A percentile compares a stretch with the other conserved stretches of the same genome.
phyloP scores from a whole-genome alignment of 805 yeast species.

The Starmerella roubikii region DNA sequence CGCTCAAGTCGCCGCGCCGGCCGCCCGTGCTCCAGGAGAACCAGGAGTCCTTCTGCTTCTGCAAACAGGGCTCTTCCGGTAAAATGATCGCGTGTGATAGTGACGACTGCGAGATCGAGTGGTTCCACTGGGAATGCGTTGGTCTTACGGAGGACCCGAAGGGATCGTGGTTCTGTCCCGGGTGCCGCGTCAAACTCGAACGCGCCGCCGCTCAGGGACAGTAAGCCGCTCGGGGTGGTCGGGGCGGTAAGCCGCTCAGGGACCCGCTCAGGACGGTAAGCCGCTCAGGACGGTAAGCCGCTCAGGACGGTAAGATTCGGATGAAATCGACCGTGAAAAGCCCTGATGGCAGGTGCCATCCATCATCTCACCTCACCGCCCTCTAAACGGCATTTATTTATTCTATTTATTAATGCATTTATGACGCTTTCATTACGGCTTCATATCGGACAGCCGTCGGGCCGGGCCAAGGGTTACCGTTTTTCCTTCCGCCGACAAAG shows the following conservation, averaged over 20 bases:
- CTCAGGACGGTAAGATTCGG: too few relatives aligned
- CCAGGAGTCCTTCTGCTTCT: slow-evolving; percentile 63
- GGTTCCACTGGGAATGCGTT: slow-evolving; percentile 96
- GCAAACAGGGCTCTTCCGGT: slow-evolving; percentile 89
- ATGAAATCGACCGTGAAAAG: too few relatives aligned
- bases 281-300: too few relatives aligned
- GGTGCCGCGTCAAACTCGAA: slow-evolving; percentile 37
- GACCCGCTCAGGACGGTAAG: not conserved
- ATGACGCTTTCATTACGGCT: not conserved
- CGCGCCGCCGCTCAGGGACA: not conserved
- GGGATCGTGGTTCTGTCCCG: slow-evolving; percentile 91
- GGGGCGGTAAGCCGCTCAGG: not conserved
- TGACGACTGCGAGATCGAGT: slow-evolving; percentile 72
- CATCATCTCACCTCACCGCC: too few relatives aligned
- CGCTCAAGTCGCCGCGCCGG: slow-evolving; percentile 7
- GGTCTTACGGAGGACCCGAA: slow-evolving; percentile 79
- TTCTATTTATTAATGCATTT: slow-evolving; percentile 1
- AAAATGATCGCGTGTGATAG: slow-evolving; percentile 96
- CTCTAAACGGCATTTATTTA: not conserved
- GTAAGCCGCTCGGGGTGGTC: not conserved
- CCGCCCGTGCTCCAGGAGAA: slow-evolving; percentile 36
- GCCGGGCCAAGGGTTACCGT: too few relatives aligned
- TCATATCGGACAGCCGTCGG: too few relatives aligned
- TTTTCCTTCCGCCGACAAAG: too few relatives aligned
- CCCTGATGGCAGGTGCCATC: too few relatives aligned